Base-by-base conservation (phyloP, 148 eudicot genomes). In the Cornus suecica region DNA sequence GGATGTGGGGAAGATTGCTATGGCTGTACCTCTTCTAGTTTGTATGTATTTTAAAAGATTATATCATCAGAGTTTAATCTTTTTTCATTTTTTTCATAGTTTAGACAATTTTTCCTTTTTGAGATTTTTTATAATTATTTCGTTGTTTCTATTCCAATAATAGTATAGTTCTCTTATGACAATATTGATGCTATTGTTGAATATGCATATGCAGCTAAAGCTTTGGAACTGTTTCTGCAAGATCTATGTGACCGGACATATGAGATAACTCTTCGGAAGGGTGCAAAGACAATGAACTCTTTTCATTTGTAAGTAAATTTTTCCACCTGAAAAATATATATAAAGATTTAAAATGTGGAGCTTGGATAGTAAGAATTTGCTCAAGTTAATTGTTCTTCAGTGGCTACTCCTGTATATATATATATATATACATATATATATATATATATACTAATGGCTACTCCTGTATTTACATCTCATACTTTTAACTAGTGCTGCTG, bases 181-280 rank as follows among this genome's bases (percentile, higher is more conserved):
- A 48, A 48, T 58, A 18, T 58, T 58, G 20, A 58, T 58, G 6
- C 24, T 58, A 1, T 18, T 56, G 23, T 58, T 58, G 24, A 58
- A 58, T 18, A 58, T 14, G 4, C 67, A 13, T 28, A 72, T 72
- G 64, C 80, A 81, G 87, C 87, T 61, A 84, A 84, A 73, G 87
- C 87, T 68, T 76, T 84, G 80, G 87, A 84, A 70, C 79, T 81
- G n/a, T 84, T 84, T 81, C 69, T 84, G 29, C 84, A 84, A 78
- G 82, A 78, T 69, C 84, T 84, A 4, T 84, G 84, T 61, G 80
- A 81, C 52, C 74, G 82, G 10, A 81, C 84, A 4, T 81, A 84
- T 78, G 80, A 84, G 11, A 56, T 84, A 41, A 84, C 87, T 48
- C 29, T 73, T 34, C 80, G 76, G 51, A 75, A 78, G 74, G 84